Conservation (phyloP, 331 rosid genomes). For the Saraca asoca region DNA sequence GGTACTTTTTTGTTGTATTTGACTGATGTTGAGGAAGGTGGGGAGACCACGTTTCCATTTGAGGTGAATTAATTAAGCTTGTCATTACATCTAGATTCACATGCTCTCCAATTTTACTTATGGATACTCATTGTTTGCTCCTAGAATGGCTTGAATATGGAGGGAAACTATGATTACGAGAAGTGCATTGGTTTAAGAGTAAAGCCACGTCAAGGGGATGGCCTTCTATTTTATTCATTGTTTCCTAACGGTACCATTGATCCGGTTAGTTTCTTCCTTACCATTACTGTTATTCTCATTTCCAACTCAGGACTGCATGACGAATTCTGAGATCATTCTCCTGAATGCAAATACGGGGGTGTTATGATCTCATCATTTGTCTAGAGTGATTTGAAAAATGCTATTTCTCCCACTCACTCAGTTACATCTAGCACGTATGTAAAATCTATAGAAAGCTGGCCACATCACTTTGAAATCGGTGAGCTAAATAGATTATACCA, state of each 20-base stretch:
- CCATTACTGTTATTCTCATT: not conserved
- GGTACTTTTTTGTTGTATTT: slow-evolving; percentile 88
- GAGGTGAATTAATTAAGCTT: slow-evolving; percentile 62
- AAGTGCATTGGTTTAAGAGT: slow-evolving; percentile 72
- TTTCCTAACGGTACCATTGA: slow-evolving; percentile 77
- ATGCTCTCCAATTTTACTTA: slow-evolving; percentile 1
- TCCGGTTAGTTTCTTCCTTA: slow-evolving; percentile 62
- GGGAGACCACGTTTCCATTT: slow-evolving; percentile 86
- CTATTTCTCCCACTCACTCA: too few species aligned
- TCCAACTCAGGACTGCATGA: not conserved
- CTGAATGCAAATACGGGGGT: not conserved
- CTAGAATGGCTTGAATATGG: slow-evolving; percentile 80
- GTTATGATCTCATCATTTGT: not conserved
- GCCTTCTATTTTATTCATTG: slow-evolving; percentile 81
- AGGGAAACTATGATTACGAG: slow-evolving; percentile 50
- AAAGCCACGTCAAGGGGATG: slow-evolving; percentile 89
- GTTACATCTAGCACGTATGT: too few species aligned
- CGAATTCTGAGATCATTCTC: not conserved
- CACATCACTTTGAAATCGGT: too few species aligned
- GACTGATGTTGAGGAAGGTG: slow-evolving; percentile 81
- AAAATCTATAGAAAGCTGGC: too few species aligned
- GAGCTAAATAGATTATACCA: too few species aligned
- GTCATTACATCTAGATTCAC: slow-evolving; percentile 15
- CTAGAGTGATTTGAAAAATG: too few species aligned
- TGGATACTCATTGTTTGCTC: slow-evolving; percentile 20